Conservation (phyloP, 257 asterid genomes). For the Gynochthodes officinalis region DNA sequence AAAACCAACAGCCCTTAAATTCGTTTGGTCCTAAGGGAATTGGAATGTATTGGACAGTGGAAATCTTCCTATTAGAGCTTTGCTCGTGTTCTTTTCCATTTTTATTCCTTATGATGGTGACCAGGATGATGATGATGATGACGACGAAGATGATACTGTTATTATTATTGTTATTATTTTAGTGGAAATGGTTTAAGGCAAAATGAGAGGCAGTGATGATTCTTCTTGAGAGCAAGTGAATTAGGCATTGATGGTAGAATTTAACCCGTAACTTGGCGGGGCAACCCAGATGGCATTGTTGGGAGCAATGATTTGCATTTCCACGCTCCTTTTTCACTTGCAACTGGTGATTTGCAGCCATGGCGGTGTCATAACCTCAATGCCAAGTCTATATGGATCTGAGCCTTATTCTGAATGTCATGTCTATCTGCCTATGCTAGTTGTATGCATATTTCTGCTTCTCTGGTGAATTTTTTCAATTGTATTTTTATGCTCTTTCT, state of each 20-base stretch:
- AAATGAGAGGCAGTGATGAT: slow-evolving; percentile 11
- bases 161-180: not conserved
- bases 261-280: slow-evolving; percentile 20
- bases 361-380: slow-evolving; percentile 8
- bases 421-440: too few species aligned
- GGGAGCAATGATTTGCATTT: not conserved
- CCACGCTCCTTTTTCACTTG: not conserved
- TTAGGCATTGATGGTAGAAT: not conserved
- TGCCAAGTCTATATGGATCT: not conserved
- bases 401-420: not conserved
- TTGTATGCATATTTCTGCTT: not conserved
- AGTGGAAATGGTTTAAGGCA: not conserved
- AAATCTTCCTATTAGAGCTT: not conserved
- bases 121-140: not conserved
- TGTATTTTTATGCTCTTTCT: too few species aligned
- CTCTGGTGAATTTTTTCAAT: not conserved
- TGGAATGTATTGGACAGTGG: not conserved
- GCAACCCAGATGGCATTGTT: slow-evolving; percentile 13
- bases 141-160: too few species aligned
- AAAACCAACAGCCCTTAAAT: not conserved
- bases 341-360: slow-evolving; percentile 15
- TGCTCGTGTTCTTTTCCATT: not conserved
- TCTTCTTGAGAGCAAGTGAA: not conserved
- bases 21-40: not conserved
- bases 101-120: not conserved